Conservation (phyloP, 2,329 filamentous ascomycete genomes). For the Aspergillus melleus region DNA sequence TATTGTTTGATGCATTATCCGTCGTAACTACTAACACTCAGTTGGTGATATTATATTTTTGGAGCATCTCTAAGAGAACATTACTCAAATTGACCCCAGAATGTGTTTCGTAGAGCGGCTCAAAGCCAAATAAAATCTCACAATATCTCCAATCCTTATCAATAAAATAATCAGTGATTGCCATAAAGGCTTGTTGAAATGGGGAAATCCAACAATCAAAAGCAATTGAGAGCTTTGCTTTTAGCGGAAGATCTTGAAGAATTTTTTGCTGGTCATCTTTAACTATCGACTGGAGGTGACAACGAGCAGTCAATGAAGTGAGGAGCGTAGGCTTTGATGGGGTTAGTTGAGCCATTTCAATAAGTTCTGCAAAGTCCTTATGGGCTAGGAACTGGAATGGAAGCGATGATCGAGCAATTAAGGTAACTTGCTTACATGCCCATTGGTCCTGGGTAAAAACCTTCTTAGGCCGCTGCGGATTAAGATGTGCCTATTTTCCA, state of each 20-base stretch:
- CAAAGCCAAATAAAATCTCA: no score
- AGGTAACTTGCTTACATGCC: neutral
- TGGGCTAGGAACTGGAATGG: neutral
- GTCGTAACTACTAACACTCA: no score
- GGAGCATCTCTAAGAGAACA: no score
- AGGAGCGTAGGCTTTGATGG: neutral
- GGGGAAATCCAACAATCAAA: no score
- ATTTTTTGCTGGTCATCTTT: neutral
- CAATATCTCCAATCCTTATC: no score
- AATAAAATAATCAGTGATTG: no score
- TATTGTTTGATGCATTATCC: no score
- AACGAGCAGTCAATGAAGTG: neutral
- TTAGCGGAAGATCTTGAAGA: neutral
- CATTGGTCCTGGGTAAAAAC: neutral
- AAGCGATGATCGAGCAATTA: neutral
- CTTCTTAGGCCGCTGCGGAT: neutral
- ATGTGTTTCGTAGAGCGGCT: no score
- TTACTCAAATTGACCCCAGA: no score
- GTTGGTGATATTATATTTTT: no score
- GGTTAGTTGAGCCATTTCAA: neutral
- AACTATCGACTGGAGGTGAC: neutral
- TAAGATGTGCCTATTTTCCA: neutral
- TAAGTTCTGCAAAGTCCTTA: neutral
- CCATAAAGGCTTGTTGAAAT: neutral
- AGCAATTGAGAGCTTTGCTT: neutral